These are phyloP conservation scores for Globisporangium yorkense DNA, from an alignment of 352 stramenopile genomes.

Conservation along the genomic window DNA sequence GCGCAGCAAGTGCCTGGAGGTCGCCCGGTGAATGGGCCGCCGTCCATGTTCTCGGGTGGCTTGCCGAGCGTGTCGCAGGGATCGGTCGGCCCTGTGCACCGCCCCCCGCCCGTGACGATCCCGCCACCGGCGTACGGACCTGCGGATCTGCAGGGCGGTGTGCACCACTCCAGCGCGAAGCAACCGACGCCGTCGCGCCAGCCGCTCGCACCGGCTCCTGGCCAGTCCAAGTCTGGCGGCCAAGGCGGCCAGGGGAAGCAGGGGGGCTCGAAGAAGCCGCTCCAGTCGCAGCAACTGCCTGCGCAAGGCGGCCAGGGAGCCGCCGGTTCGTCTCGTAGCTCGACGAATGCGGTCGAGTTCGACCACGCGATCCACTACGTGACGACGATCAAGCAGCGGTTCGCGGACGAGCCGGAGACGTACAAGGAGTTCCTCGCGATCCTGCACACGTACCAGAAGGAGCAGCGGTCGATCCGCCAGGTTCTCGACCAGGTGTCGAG, in stretches of 20 bases:
- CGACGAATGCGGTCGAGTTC: conserved; percentile 95
- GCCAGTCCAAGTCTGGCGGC: conserved; percentile 19
- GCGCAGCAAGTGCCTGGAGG: conserved; percentile 50
- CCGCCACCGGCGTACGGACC: conserved; percentile 58
- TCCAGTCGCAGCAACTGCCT: conserved; percentile 14
- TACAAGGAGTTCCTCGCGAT: conserved; percentile 99
- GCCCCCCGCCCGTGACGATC: conserved; percentile 65
- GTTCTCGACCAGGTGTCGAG: conserved; percentile 96
- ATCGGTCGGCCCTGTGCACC: conserved; percentile 35
- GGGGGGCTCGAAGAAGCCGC: conserved; percentile 51
- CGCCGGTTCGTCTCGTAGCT: conserved; percentile 19
- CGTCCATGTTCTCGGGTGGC: conserved; percentile 19
- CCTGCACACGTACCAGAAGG: conserved; percentile 99
- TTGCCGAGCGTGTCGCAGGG: conserved; percentile 22
- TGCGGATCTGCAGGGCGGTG: conserved; percentile 29
- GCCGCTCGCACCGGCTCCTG: conserved; percentile 24
- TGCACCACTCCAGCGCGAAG: conserved; percentile 27
- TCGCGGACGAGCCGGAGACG: conserved; percentile 95
- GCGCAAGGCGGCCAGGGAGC: no score
- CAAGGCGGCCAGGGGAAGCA: conserved; percentile 29
- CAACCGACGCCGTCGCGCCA: conserved; percentile 52
- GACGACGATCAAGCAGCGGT: conserved; percentile 98
- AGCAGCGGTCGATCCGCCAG: conserved; percentile 98
- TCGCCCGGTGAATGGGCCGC: conserved; percentile 14
- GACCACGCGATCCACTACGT: conserved; percentile 99